A percentile compares a stretch with the other conserved stretches of the same genome.
Conservation (phyloP, 306 rosid species). For the Casuarina equisetifolia region DNA sequence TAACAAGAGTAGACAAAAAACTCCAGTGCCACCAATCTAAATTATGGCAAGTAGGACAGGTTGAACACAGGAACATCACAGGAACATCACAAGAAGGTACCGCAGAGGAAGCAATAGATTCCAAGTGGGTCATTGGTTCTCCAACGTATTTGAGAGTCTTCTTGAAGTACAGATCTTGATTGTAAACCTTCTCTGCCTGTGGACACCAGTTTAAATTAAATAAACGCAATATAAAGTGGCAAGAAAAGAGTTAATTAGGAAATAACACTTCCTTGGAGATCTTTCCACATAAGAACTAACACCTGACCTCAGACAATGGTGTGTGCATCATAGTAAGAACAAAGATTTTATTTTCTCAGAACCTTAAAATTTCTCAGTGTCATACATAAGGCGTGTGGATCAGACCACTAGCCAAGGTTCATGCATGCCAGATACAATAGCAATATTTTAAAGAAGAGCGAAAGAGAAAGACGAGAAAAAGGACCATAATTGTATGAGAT, state of each 20-base stretch:
- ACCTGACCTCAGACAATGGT: not conserved
- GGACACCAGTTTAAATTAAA: slow-evolving; percentile 7
- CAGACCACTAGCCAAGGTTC: not conserved
- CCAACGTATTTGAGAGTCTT: slow-evolving; percentile 87
- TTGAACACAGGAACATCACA: not conserved
- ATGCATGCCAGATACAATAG: not conserved
- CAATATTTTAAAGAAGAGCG: not conserved
- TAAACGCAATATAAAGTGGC: not conserved
- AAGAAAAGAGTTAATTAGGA: not conserved
- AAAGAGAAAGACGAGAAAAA: not conserved
- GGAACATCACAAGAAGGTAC: slow-evolving; percentile 37
- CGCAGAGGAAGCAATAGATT: slow-evolving; percentile 98
- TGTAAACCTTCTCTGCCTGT: slow-evolving; percentile 98
- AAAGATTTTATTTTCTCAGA: not conserved
- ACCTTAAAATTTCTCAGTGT: not conserved
- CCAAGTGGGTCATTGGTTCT: slow-evolving; percentile 98
- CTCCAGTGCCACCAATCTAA: not conserved
- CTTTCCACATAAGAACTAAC: not conserved
- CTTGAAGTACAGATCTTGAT: slow-evolving; percentile 92
- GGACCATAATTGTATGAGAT: no score
- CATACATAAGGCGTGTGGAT: not conserved
- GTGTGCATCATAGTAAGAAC: not conserved
- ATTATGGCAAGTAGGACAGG: not conserved
- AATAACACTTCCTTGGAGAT: not conserved
- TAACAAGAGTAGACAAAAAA: not conserved